Base-by-base conservation (phyloP, 164 flowering plant genomes). In the Berberis vulgaris region DNA sequence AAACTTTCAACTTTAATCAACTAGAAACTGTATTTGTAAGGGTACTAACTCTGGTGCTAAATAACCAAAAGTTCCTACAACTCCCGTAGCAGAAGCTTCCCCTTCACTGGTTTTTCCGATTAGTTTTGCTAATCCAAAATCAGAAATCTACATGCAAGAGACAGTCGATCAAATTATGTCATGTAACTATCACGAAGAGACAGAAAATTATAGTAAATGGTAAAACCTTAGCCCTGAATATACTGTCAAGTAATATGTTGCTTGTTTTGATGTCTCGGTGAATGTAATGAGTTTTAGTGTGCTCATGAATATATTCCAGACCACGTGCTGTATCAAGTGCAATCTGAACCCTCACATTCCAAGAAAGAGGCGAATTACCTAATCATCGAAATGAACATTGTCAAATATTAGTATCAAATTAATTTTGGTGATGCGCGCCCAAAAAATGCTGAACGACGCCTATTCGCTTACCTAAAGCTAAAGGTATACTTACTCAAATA, bases 311-410 rank as follows among this genome's bases (percentile, higher is more conserved):
- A 77, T 89, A 93, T 65, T 93, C 98, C 38, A 89, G 78, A 54
- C 97, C 98, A 72, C 94, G 82, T n/a, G 90, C 96, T 77, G 97
- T 82, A 80, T 89, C 98, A 65, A 93, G 87, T 47, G 94, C 88
- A 76, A 93, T 85, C 69, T 93, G 97, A 65, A 90, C 82, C 69
- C 98, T 81, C 81, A 82, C 77, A 65, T 79, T 86, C 98, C 98
- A 93, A 57, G 98, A 90, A 46, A 93, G 88, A 12, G 94, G 66
- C 12, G 96, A 78, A 71, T 88, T 83, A 65, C 91, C 98, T 89
- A 69, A 61, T 39, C 54, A 57, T 26, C 38, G 26, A 26, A 26
- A 26, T 26, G 26, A 26, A 26, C 26, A 26, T 26, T 26, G 26
- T 26, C 26, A 26, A 26, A 26, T 26, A 26, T 26, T 26, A 26